Evolutionary conservation across 208 protist species (phyloP), one percentile per base, ranked within the genome.

Genomic region (Leishmania guyanensis): DNA sequence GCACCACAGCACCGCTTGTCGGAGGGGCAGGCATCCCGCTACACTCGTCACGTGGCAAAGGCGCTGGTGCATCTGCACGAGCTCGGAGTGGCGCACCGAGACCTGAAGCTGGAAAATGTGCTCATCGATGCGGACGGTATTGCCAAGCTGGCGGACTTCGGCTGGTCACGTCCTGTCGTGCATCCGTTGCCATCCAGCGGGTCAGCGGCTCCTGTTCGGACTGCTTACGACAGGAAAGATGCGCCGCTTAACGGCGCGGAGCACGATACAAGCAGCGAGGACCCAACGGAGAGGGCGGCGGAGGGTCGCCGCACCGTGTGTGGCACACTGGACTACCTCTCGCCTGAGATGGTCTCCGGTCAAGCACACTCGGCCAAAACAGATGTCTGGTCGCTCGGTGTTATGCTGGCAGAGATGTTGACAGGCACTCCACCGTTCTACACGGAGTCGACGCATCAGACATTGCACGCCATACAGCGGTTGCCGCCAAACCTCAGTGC

Each of bases 121-220:
- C 81, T 98, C 33, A 58, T 98, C 43, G 91, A 92, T 74, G 78
- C 60, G 5, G 79, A 92, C 43, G 93, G 87, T 33, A 89, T 98
- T 26, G 89, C 99, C 33, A 99, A 99, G 83, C 96, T 99, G 51
- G 98, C 98, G 0, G 99, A 99, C 88, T 99, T 99, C 94, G 99
- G 99, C 17, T 99, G 99, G 98, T 98, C 95, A 16, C 73, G 86
- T 5, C 70, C 78, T n/a, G 70, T 95, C 33, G 62, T 79, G 43
- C 68, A 72, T 43, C 20, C 68, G 4, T n/a, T n/a, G n/a, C n/a
- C 56, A 70, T 5, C 33, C 33, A 56, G n/a, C 50, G 8, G 29
- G 58, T 22, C 76, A 29, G 74, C 12, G 39, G 72, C 72, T 22
- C 26, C 43, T 36, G 10, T 33, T 3, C 20, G n/a, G 46, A 14